Conservation (phyloP, 257 asterid species). For the Craterostigma plantagineum region DNA sequence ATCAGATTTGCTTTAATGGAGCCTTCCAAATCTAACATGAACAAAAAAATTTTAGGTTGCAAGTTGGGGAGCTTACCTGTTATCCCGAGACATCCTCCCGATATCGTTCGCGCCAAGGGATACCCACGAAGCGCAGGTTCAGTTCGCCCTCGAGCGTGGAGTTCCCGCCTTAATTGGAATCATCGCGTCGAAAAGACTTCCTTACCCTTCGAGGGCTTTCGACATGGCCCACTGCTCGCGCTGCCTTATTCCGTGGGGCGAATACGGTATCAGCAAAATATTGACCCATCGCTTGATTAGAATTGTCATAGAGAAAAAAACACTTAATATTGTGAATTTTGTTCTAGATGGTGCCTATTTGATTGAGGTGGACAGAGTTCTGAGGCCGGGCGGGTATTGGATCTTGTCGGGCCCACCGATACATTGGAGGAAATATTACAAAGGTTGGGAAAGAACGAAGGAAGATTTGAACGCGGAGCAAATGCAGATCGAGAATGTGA, state of each 20-base stretch:
- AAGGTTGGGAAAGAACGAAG: conserved; percentile 54
- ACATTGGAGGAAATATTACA: conserved; percentile 65
- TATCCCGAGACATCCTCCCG: conserved; percentile 51
- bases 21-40: no score
- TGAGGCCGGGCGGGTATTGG: conserved; percentile 89
- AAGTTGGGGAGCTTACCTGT: conserved; percentile 81
- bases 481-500: conserved; percentile 40
- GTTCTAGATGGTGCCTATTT: conserved; percentile 51
- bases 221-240: conserved; percentile 94
- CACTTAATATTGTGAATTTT: no score
- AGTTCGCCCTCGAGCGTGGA: conserved; percentile 73
- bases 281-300: no score
- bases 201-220: conserved; percentile 74
- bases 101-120: conserved; percentile 91
- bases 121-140: conserved; percentile 83
- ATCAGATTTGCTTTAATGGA: no score
- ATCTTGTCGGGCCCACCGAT: conserved; percentile 87
- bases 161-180: conserved; percentile 85
- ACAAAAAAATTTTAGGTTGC: no score
- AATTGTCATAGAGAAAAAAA: no score
- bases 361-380: conserved; percentile 58
- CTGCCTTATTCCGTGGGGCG: conserved; percentile 93
- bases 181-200: conserved; percentile 78
- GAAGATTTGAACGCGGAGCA: conserved; percentile 69
- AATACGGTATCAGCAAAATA: conserved; percentile 32